Evolutionary conservation across 257 asterid species (phyloP).

Genomic region (Solanum rostratum): DNA sequence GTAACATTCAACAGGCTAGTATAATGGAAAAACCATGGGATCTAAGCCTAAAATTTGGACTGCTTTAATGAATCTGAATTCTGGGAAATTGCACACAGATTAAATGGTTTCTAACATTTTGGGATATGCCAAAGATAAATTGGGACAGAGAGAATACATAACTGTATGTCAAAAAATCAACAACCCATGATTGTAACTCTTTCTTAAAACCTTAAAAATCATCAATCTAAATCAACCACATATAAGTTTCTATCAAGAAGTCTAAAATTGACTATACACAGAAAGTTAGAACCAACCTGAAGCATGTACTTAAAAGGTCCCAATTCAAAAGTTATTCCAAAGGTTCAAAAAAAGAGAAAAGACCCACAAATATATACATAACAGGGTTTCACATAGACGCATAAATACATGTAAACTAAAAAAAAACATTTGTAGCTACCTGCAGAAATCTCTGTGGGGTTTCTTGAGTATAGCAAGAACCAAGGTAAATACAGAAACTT

Average conservation of each 20-base stretch:
- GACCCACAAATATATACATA: neutral
- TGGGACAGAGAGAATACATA: neutral
- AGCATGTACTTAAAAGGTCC: neutral
- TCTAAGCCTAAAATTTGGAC: neutral
- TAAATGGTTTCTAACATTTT: neutral
- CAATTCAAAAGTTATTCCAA: neutral
- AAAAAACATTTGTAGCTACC: neutral
- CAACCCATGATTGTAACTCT: neutral
- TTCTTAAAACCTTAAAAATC: neutral
- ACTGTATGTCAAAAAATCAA: neutral
- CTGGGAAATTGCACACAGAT: neutral
- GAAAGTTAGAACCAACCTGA: neutral
- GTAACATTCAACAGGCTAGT: neutral
- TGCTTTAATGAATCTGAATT: neutral
- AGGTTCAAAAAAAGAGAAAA: neutral
- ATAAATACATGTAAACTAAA: neutral
- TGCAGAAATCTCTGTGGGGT: neutral
- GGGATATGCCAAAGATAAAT: neutral
- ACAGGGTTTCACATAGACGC: neutral
- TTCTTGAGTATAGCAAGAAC: neutral
- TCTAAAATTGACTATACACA: neutral
- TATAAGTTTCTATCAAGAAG: neutral
- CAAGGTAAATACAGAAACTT: neutral
- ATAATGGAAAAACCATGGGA: neutral
- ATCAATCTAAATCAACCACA: neutral